Conservation (phyloP, 73 alveolate species). For the Uronychia setigera region DNA sequence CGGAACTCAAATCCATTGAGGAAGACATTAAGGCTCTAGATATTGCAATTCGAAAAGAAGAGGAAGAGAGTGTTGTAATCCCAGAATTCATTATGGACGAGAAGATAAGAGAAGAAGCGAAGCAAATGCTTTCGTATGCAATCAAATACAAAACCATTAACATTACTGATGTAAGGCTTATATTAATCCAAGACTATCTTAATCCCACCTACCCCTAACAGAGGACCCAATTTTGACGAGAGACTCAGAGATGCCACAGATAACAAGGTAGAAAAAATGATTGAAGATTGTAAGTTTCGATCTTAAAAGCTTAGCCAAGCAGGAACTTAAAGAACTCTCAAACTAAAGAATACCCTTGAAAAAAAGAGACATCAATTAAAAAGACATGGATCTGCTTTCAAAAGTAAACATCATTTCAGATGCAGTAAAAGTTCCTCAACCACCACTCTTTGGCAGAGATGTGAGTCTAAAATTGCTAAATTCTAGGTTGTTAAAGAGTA, state of each 20-base stretch:
- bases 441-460: conserved; percentile 45
- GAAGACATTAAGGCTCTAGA: conserved; percentile 55
- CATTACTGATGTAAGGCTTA: conserved; percentile 49
- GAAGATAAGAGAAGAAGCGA: conserved; percentile 38
- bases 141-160: conserved; percentile 48
- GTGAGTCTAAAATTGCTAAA: conserved; percentile 13
- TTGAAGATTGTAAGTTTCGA: conserved; percentile 46
- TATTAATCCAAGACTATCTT: conserved; percentile 30
- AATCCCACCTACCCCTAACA: conserved; percentile 51
- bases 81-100: conserved; percentile 57
- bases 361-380: conserved; percentile 34
- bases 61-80: background rate
- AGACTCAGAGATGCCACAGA: conserved; percentile 60
- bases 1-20: conserved; percentile 35
- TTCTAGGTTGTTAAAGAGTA: conserved; percentile 41
- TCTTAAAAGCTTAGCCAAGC: conserved; percentile 26
- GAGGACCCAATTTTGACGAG: conserved; percentile 72
- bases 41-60: conserved; percentile 2
- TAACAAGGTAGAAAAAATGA: conserved; percentile 43
- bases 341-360: conserved; percentile 53
- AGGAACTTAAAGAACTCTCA: conserved; percentile 45
- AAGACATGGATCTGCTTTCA: conserved; percentile 56
- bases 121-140: conserved; percentile 10
- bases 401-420: conserved; percentile 59
- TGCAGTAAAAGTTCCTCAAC: conserved; percentile 57